A percentile compares a stretch with the other conserved stretches of the same genome.
These are phyloP conservation scores for Moesziomyces globuligerus DNA, from an alignment of 1,284 basidiomycete genomes.

Conservation along the genomic window DNA sequence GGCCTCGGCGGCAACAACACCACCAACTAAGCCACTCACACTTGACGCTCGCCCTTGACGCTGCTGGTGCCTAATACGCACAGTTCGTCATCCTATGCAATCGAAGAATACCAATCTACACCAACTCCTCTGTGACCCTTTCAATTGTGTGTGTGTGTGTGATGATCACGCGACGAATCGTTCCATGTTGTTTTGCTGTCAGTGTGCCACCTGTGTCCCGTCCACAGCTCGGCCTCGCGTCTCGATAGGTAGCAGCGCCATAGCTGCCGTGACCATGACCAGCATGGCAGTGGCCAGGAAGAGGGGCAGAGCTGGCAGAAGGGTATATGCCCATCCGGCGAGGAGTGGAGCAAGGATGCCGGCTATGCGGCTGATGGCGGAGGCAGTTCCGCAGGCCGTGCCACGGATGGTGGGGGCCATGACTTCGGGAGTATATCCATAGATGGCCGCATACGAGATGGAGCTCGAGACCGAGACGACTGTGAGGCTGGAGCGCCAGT, in stretches of 20 bases:
- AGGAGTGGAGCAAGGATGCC: conserved; percentile 62
- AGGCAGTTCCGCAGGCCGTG: conserved; percentile 60
- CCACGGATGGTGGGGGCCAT: conserved; percentile 59
- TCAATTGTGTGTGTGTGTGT: not conserved
- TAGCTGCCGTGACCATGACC: conserved; percentile 26
- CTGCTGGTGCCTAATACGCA: not conserved
- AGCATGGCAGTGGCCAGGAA: conserved; percentile 35
- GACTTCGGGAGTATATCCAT: conserved; percentile 63
- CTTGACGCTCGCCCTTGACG: not conserved
- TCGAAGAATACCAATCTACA: conserved; percentile 14
- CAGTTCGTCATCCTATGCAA: conserved; percentile 12
- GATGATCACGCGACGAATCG: not conserved
- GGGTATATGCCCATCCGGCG: conserved; percentile 52
- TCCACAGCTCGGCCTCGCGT: conserved; percentile 29
- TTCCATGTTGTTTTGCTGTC: not conserved
- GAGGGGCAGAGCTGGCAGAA: conserved; percentile 35
- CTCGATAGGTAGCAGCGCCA: conserved; percentile 47
- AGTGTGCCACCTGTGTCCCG: not conserved
- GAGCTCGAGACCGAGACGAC: conserved; percentile 54
- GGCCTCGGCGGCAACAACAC: conserved; percentile 45
- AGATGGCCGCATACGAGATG: conserved; percentile 63
- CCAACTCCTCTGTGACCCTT: not conserved
- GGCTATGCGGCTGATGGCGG: conserved; percentile 57
- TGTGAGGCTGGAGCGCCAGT: conserved; percentile 33
- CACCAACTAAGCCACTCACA: conserved; percentile 5